Percentiles rank a stretch among this genome's conserved stretches.
These are phyloP conservation scores for Telopea speciosissima DNA, from an alignment of 177 flowering plant species.

Conservation along the genomic window DNA sequence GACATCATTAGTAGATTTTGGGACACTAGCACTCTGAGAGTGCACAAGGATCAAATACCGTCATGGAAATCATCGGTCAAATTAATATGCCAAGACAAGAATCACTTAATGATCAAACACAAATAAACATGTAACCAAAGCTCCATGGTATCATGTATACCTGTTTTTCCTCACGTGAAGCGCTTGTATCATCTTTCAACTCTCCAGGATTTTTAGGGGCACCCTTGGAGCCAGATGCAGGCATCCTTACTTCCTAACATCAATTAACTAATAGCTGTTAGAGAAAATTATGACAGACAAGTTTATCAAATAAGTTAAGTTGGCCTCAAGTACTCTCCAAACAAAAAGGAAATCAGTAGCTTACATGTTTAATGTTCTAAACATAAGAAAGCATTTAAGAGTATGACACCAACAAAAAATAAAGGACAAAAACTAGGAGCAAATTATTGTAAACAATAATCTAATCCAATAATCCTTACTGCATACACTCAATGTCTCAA, in stretches of 20 bases:
- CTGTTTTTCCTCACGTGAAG: slow-evolving; percentile 86
- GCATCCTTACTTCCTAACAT: slow-evolving; percentile 95
- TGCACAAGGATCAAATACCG: neutral
- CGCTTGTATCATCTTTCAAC: slow-evolving; percentile 79
- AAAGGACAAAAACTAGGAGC: neutral
- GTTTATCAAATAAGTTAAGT: slow-evolving; percentile 1
- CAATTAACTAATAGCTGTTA: slow-evolving; percentile 11
- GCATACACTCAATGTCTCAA: neutral
- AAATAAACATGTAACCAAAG: neutral
- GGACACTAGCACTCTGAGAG: neutral
- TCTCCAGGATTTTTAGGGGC: slow-evolving; percentile 69
- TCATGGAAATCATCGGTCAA: neutral
- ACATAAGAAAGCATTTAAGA: neutral
- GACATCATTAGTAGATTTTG: neutral
- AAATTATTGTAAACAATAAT: too few species aligned
- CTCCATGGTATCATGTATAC: slow-evolving; percentile 19
- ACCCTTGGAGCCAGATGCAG: slow-evolving; percentile 91
- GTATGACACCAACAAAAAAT: neutral
- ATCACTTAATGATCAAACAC: neutral
- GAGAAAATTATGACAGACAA: slow-evolving; percentile 4
- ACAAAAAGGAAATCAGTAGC: neutral
- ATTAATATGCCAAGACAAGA: neutral
- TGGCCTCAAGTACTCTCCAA: neutral
- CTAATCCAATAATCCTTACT: neutral
- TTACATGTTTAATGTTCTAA: neutral